Conservation (phyloP, 495 filamentous ascomycete species). For the Neurospora sp. region DNA sequence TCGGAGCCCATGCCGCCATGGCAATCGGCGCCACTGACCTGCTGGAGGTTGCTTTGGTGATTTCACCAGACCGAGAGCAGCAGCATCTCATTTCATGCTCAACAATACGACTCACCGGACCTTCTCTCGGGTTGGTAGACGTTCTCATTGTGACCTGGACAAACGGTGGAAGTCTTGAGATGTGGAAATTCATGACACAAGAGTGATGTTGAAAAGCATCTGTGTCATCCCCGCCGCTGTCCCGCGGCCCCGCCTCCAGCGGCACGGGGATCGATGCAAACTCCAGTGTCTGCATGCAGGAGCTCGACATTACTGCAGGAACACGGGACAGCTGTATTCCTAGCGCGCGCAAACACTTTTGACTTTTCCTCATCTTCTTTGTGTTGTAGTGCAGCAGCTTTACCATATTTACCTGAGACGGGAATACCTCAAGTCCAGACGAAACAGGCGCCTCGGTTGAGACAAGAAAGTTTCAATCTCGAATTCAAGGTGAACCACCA, state of each 20-base stretch:
- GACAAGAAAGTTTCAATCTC: not conserved
- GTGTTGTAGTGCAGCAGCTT: not conserved
- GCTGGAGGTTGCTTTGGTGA: not conserved
- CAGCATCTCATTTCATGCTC: not conserved
- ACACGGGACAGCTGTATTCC: not conserved
- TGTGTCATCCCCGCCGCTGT: not conserved
- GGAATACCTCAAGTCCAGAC: not conserved
- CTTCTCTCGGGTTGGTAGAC: not conserved
- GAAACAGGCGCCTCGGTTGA: not conserved
- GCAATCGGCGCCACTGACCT: not conserved
- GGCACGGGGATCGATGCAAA: not conserved
- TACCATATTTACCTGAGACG: not conserved
- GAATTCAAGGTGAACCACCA: not conserved
- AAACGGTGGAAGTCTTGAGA: not conserved
- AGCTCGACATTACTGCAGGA: not conserved
- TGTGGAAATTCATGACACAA: not conserved
- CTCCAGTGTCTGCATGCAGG: not conserved
- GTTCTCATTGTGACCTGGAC: not conserved
- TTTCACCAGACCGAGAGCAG: not conserved
- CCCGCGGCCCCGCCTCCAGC: not conserved
- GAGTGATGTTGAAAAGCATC: not conserved
- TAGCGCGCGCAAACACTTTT: not conserved
- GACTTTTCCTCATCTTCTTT: not conserved
- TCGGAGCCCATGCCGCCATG: not conserved
- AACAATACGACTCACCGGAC: not conserved